Evolutionary conservation across 768 basidiomycete genomes (phyloP).

Genomic region (Amanita jacksonii): DNA sequence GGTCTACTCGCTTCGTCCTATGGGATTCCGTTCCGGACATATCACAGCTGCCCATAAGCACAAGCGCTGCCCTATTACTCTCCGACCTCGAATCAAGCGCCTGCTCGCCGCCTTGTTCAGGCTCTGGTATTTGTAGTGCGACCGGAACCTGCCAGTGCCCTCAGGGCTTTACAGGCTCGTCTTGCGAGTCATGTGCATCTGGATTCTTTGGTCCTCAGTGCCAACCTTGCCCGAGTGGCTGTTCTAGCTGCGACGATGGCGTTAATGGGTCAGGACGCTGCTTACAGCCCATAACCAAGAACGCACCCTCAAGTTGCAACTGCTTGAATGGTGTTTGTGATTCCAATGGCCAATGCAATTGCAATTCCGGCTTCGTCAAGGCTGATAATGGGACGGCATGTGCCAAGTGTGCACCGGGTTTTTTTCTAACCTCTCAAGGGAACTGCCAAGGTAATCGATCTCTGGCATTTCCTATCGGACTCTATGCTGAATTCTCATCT

Average conservation of each 20-base stretch:
- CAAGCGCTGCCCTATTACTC: conserved; percentile 44
- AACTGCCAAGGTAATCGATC: conserved; percentile 47
- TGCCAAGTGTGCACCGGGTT: conserved; percentile 52
- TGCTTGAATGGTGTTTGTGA: conserved; percentile 74
- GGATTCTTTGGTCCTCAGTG: conserved; percentile 68
- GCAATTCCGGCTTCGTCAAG: conserved; percentile 49
- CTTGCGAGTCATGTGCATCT: conserved; percentile 63
- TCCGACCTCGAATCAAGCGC: conserved; percentile 47
- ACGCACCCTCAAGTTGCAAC: conserved; percentile 56
- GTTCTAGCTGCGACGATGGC: conserved; percentile 66
- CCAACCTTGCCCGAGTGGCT: conserved; percentile 54
- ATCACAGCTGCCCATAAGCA: conserved; percentile 48
- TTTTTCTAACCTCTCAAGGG: conserved; percentile 48
- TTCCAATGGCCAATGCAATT: conserved; percentile 53
- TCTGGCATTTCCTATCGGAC: background rate
- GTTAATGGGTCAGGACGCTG: conserved; percentile 67
- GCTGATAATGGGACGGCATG: conserved; percentile 59
- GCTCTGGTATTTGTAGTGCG: conserved; percentile 47
- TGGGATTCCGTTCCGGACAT: conserved; percentile 78
- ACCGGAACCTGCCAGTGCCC: conserved; percentile 63
- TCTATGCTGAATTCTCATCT: background rate
- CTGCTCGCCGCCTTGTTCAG: conserved; percentile 64
- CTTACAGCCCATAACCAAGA: conserved; percentile 33
- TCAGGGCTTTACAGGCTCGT: conserved; percentile 59
- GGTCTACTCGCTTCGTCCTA: conserved; percentile 52